These are phyloP conservation scores for Daucus carota DNA, from an alignment of 129 eudicot genomes.

Conservation along the genomic window DNA sequence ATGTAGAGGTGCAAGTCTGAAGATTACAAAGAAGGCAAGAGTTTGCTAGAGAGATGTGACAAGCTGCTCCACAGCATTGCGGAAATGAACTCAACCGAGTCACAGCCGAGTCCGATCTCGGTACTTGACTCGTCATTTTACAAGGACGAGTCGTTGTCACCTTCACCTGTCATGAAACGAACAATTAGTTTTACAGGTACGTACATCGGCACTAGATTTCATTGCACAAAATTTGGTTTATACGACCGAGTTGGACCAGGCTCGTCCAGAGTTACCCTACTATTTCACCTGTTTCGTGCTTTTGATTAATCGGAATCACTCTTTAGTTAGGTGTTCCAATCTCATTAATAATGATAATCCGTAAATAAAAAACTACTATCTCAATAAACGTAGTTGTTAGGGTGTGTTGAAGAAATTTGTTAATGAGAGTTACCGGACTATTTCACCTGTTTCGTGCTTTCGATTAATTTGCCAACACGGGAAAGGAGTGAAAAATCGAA, in stretches of 20 bases:
- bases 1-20: constrained; percentile 44
- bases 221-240: constrained; percentile 12
- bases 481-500: neutral
- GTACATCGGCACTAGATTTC: neutral
- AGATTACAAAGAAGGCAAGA: constrained; percentile 49
- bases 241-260: neutral
- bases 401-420: too few species aligned
- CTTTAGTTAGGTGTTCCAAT: too few species aligned
- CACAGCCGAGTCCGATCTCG: constrained; percentile 94
- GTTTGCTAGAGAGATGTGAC: constrained; percentile 66
- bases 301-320: neutral
- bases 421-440: neutral
- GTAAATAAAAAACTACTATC: too few species aligned
- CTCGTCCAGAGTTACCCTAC: neutral
- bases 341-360: too few species aligned
- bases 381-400: too few species aligned
- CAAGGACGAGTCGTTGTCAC: constrained; percentile 70
- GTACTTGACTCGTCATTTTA: constrained; percentile 84
- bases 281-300: neutral
- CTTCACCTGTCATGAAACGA: constrained; percentile 57
- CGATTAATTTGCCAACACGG: neutral
- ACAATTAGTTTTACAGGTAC: constrained; percentile 81
- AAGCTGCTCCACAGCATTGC: constrained; percentile 66
- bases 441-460: neutral
- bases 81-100: constrained; percentile 49